Conservation (phyloP, 1,284 basidiomycete genomes). For the Abortiporus biennis region DNA sequence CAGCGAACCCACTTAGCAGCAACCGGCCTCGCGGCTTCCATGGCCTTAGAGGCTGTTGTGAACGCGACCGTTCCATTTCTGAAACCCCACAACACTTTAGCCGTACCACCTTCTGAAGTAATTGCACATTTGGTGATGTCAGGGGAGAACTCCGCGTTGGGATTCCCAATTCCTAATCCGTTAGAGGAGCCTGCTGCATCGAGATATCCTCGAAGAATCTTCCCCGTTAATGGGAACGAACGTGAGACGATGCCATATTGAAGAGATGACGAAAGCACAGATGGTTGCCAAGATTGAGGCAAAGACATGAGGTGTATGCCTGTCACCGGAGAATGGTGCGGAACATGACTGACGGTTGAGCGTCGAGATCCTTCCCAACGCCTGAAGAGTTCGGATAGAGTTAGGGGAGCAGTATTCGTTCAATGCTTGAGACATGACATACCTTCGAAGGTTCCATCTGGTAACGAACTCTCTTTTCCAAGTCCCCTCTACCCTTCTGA, state of each 20-base stretch:
- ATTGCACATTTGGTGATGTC: constrained; percentile 55
- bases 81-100: constrained; percentile 73
- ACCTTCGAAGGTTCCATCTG: constrained; percentile 52
- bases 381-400: constrained; percentile 30
- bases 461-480: constrained; percentile 68
- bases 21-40: constrained; percentile 43
- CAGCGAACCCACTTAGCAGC: constrained; percentile 44
- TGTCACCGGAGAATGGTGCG: constrained; percentile 50
- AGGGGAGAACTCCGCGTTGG: constrained; percentile 72
- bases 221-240: constrained; percentile 67
- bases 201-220: constrained; percentile 67
- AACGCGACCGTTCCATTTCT: constrained; percentile 65
- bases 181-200: constrained; percentile 55
- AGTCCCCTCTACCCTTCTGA: constrained; percentile 48
- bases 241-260: constrained; percentile 72
- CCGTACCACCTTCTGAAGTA: constrained; percentile 60
- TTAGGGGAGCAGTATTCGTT: background rate
- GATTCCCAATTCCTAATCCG: constrained; percentile 67
- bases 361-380: constrained; percentile 69
- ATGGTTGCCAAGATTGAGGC: constrained; percentile 18
- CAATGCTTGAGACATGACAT: constrained; percentile 16
- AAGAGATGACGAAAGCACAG: constrained; percentile 59
- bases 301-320: constrained; percentile 50
- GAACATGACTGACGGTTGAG: constrained; percentile 53
- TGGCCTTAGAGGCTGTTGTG: constrained; percentile 48